Percentiles rank a stretch among this genome's conserved stretches.
These are phyloP conservation scores for Penicillium hesseltinei DNA, from an alignment of 2,329 filamentous ascomycete genomes.

Conservation along the genomic window DNA sequence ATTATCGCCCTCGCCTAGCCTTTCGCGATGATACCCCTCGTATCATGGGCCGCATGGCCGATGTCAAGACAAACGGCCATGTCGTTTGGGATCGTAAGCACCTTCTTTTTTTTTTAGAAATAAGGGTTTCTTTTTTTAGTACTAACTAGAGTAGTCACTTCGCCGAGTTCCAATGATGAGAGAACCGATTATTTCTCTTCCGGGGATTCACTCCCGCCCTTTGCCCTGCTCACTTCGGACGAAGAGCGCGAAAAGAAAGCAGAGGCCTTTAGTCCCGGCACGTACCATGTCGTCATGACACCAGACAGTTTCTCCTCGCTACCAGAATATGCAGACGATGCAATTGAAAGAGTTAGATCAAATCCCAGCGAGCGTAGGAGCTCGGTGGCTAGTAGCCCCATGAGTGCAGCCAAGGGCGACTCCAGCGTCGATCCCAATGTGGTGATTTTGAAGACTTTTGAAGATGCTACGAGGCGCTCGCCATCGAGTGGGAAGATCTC, in stretches of 20 bases:
- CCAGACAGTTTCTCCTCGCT: constrained; percentile 54
- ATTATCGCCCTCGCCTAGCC: constrained; percentile 57
- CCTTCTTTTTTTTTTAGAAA: background rate
- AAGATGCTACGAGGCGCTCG: constrained; percentile 43
- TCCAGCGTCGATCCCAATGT: constrained; percentile 44
- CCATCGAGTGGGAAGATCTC: constrained; percentile 32
- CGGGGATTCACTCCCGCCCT: constrained; percentile 54
- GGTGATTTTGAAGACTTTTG: constrained; percentile 52
- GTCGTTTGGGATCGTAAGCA: constrained; percentile 57
- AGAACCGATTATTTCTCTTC: constrained; percentile 30
- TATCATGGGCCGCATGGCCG: constrained; percentile 52
- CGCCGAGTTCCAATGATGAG: constrained; percentile 28
- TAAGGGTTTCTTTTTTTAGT: background rate
- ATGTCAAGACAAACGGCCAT: constrained; percentile 53
- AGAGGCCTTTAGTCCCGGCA: constrained; percentile 51
- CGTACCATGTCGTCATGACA: constrained; percentile 56
- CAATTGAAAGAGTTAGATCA: constrained; percentile 27
- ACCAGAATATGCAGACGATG: constrained; percentile 50
- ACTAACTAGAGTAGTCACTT: constrained; percentile 29
- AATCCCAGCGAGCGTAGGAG: constrained; percentile 22
- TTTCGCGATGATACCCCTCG: constrained; percentile 55
- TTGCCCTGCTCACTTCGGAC: constrained; percentile 53
- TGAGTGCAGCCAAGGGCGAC: constrained; percentile 26
- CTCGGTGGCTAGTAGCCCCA: constrained; percentile 29
- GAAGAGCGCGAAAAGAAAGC: constrained; percentile 60